Evolutionary conservation across 495 filamentous ascomycete species (phyloP).

Genomic region (Penicillium flavigenum): DNA sequence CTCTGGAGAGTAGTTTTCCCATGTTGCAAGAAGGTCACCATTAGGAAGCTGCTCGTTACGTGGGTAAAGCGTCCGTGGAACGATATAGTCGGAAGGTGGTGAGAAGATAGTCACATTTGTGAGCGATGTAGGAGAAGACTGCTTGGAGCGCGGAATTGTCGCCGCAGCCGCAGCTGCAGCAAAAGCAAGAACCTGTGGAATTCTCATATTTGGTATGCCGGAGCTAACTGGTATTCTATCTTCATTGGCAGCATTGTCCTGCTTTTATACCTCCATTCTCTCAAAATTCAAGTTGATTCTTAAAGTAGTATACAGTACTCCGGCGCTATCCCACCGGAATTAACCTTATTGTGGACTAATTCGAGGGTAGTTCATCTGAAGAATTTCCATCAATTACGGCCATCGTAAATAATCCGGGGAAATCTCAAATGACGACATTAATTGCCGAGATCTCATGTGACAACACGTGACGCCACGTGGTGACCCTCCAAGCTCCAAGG

Average conservation of each 20-base stretch:
- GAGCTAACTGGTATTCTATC: slow-evolving; percentile 1
- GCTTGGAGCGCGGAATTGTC: slow-evolving; percentile 1
- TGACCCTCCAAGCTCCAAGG: too few species aligned
- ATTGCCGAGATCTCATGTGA: slow-evolving; percentile 5
- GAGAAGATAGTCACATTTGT: slow-evolving; percentile 32
- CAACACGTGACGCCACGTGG: background rate
- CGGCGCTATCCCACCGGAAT: slow-evolving; percentile 34
- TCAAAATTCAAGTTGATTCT: background rate
- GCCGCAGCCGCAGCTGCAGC: slow-evolving; percentile 20
- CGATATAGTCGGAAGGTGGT: slow-evolving; percentile 36
- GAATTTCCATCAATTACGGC: slow-evolving; percentile 21
- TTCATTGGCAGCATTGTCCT: background rate
- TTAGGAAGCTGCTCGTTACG: slow-evolving; percentile 27
- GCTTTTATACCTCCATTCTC: slow-evolving; percentile 11
- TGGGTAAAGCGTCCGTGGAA: slow-evolving; percentile 32
- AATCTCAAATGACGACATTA: background rate
- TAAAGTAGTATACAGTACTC: background rate
- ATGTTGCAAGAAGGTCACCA: slow-evolving; percentile 47
- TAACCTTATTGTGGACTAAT: slow-evolving; percentile 24
- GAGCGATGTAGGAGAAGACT: slow-evolving; percentile 14
- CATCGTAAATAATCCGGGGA: slow-evolving; percentile 2
- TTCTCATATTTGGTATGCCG: slow-evolving; percentile 14
- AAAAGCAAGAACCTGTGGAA: slow-evolving; percentile 23
- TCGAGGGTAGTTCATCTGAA: slow-evolving; percentile 2
- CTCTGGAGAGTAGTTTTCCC: slow-evolving; percentile 60